phyloP scores from a whole-genome alignment of 2,329 filamentous ascomycete species.

The Rhynchosporium graminicola region DNA sequence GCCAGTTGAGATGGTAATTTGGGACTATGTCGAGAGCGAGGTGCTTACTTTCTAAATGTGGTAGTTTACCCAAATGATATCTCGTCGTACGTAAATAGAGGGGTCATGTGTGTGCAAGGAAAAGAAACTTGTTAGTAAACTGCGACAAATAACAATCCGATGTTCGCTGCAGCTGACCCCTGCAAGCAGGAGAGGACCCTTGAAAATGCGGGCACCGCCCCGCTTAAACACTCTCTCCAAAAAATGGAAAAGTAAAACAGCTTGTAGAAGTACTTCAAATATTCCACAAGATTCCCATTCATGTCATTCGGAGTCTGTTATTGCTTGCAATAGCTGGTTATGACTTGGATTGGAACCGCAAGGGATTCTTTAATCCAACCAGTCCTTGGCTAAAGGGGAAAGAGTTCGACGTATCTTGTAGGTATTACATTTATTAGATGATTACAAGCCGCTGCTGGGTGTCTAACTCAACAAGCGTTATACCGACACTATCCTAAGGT shows the following conservation, averaged over 20 bases:
- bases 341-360: too few species aligned
- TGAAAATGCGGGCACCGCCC: background rate
- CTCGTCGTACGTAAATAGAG: constrained; percentile 1
- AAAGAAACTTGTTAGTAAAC: constrained; percentile 2
- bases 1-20: background rate
- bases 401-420: too few species aligned
- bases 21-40: too few species aligned
- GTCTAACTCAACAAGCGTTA: background rate
- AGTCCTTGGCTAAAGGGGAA: too few species aligned
- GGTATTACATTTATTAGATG: background rate
- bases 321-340: too few species aligned
- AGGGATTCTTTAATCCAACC: too few species aligned
- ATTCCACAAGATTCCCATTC: too few species aligned
- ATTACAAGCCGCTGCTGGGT: background rate
- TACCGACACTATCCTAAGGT: constrained; percentile 1
- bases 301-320: too few species aligned
- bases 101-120: constrained; percentile 1
- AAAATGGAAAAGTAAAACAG: background rate
- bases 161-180: background rate
- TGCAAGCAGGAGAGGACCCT: background rate
- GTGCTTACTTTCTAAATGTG: too few species aligned
- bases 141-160: constrained; percentile 8
- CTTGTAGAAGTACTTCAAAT: too few species aligned
- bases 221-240: background rate
- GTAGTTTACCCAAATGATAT: too few species aligned